A percentile compares a stretch with the other conserved stretches of the same genome.
phyloP scores from a whole-genome alignment of 2,329 filamentous ascomycete species.

The Penicillium sp. region DNA sequence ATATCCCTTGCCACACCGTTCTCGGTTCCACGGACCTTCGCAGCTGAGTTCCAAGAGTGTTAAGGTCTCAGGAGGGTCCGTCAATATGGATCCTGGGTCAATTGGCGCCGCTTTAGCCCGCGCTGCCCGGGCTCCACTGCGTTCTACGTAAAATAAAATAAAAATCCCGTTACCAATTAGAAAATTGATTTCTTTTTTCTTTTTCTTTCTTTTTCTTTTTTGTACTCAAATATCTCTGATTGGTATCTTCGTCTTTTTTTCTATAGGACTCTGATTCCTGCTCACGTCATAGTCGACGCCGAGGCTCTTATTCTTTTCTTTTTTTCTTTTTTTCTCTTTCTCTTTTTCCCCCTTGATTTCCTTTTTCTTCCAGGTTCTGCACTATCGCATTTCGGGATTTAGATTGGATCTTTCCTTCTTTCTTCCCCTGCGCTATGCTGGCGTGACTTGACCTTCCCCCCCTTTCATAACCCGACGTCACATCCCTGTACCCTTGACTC shows the following conservation, averaged over 20 bases:
- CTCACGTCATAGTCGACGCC: conserved; percentile 33
- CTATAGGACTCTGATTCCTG: conserved; percentile 1
- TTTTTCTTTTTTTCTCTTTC: conserved; percentile 18
- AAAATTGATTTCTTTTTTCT: conserved; percentile 10
- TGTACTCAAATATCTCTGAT: not conserved
- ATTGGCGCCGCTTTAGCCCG: conserved; percentile 30
- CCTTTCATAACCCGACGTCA: conserved; percentile 27
- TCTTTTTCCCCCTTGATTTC: conserved; percentile 7
- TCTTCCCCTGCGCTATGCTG: conserved; percentile 28
- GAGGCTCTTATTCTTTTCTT: conserved; percentile 24
- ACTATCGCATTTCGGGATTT: conserved; percentile 6
- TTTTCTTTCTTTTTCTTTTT: not conserved
- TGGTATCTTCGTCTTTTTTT: conserved; percentile 8
- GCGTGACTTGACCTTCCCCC: conserved; percentile 20
- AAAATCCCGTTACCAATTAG: conserved; percentile 16
- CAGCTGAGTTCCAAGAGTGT: conserved; percentile 34
- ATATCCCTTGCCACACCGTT: not conserved
- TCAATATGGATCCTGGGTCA: conserved; percentile 32
- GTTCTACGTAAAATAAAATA: conserved; percentile 20
- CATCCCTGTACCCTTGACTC: conserved; percentile 28
- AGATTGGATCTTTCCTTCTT: conserved; percentile 14
- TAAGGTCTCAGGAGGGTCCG: conserved; percentile 16
- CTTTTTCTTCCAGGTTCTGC: conserved; percentile 9
- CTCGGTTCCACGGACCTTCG: conserved; percentile 6
- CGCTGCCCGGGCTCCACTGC: conserved; percentile 23